These are phyloP conservation scores for Schwanniomyces sp. DNA, from an alignment of 805 yeast species.

Conservation along the genomic window DNA sequence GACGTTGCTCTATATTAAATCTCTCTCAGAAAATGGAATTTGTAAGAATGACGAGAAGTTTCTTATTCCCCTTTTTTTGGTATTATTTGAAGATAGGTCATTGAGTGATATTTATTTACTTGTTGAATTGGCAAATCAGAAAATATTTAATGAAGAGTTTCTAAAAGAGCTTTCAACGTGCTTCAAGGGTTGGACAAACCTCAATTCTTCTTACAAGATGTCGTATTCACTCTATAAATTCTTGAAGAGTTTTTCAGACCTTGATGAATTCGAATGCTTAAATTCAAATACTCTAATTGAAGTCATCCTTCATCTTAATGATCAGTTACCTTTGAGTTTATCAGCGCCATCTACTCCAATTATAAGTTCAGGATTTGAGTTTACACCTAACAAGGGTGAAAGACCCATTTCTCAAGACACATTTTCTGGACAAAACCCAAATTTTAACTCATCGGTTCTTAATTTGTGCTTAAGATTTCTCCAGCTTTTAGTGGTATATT, in stretches of 20 bases:
- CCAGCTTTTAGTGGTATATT: conserved; percentile 33
- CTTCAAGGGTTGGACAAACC: conserved; percentile 28
- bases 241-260: conserved; percentile 19
- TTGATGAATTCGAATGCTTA: conserved; percentile 34
- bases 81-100: conserved; percentile 24
- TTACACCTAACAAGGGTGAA: background rate
- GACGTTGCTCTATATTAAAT: conserved; percentile 34
- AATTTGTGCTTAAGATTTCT: conserved; percentile 31
- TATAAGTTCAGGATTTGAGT: conserved; percentile 3
- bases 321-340: conserved; percentile 41
- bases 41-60: conserved; percentile 40
- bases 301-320: conserved; percentile 37
- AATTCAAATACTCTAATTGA: conserved; percentile 31
- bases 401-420: background rate
- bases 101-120: conserved; percentile 26
- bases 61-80: conserved; percentile 35
- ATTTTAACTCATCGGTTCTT: conserved; percentile 25
- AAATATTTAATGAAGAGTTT: conserved; percentile 28
- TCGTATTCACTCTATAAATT: conserved; percentile 20
- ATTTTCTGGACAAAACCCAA: background rate
- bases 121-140: conserved; percentile 32
- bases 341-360: conserved; percentile 46
- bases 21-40: conserved; percentile 37
- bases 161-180: conserved; percentile 22
- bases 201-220: conserved; percentile 14